These are phyloP conservation scores for Cadophora sp. DNA, from an alignment of 2,329 filamentous ascomycete species.

Conservation along the genomic window DNA sequence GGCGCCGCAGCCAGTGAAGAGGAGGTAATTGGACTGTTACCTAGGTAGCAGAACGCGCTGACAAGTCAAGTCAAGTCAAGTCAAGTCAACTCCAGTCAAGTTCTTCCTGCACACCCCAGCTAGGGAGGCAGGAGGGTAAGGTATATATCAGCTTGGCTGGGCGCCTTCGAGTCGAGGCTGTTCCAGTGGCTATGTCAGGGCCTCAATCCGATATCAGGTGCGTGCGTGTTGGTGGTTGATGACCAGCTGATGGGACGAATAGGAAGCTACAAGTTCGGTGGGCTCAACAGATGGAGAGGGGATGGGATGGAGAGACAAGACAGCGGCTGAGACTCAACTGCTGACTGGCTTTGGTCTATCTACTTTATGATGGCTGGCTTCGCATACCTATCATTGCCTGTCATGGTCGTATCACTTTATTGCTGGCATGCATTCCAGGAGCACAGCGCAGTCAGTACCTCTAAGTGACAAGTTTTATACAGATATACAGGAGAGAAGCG, in stretches of 20 bases:
- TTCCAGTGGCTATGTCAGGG: conserved; percentile 1
- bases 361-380: neutral
- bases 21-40: neutral
- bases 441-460: neutral
- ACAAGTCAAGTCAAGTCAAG: neutral
- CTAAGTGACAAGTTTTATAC: neutral
- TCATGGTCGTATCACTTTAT: neutral
- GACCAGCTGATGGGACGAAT: neutral
- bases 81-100: no score
- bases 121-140: no score
- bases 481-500: neutral
- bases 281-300: conserved; percentile 7
- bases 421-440: neutral
- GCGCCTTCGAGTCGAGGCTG: conserved; percentile 3
- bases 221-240: neutral
- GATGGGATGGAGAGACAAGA: neutral
- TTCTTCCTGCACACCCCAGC: no score
- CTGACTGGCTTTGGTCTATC: neutral
- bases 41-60: neutral
- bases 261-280: neutral
- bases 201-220: neutral
- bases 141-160: conserved; percentile 9
- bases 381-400: neutral
- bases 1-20: neutral
- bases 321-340: conserved; percentile 3